Base-by-base conservation (phyloP, 2,329 filamentous ascomycete genomes). In the Sporothrix luriei region DNA sequence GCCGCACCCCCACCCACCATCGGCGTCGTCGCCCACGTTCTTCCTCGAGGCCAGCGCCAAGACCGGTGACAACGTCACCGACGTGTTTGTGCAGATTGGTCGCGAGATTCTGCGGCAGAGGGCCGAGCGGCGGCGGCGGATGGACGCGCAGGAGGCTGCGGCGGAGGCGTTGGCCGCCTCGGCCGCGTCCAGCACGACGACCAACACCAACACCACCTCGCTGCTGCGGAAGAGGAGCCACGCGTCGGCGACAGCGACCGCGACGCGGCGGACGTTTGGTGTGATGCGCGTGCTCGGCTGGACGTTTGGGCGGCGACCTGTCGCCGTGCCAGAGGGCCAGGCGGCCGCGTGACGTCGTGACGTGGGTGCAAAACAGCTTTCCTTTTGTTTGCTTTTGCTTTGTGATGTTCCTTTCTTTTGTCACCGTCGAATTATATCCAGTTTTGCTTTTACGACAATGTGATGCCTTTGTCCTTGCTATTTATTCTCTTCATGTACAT, bases 21-120 rank as follows among this genome's bases (percentile, higher is more conserved):
- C 62, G 1, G 11, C 29, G 10, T 24, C 62, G 62, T 24, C 62
- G 62, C 46, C 71, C 49, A 21, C 52, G 13, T 33, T 61, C 26
- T 78, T 79, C 66, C 69, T 78, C 52, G 78, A 80, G 73, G 76
- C 76, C 10, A 79, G 78, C 52, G 77, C 77, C 3, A 74, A 71
- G 61, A 75, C 76, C 4, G 78, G 77, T 21, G 76, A 77, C 38
- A 76, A 78, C 16, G 74, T 81, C n/a, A 73, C 75, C 16, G 69
- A 71, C 29, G 46, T 81, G 1, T 81, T 82, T 70, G 74, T 76
- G 0, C 71, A 73, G 24, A 66, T 81, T 1, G 79, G 76, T 1
- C 73, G 72, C 13, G 78, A 80, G 69, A 74, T 80, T 16, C 73
- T 82, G n/a, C 72, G 75, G 67, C 74, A 73, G 72, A 70, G 75